Percentiles rank a stretch among this genome's conserved stretches.
These are phyloP conservation scores for Pseudopithomyces maydicus DNA, from an alignment of 2,329 filamentous ascomycete genomes.

Conservation along the genomic window DNA sequence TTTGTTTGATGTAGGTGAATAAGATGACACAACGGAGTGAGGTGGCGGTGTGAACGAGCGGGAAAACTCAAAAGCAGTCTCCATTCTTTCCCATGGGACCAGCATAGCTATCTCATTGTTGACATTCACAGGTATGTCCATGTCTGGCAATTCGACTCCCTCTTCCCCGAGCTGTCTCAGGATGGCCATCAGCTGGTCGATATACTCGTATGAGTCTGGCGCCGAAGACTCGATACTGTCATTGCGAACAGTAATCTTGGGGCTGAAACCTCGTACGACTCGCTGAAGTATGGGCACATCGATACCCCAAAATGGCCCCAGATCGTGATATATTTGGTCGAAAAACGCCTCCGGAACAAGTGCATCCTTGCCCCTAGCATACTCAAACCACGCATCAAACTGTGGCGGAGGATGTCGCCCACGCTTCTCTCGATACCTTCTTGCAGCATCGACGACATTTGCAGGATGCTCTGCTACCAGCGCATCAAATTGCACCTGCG, in stretches of 20 bases:
- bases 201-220: conserved; percentile 35
- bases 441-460: conserved; percentile 47
- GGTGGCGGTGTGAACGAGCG: conserved; percentile 28
- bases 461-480: conserved; percentile 42
- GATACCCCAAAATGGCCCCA: conserved; percentile 57
- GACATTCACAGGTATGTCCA: conserved; percentile 54
- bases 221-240: conserved; percentile 39
- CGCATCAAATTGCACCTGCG: conserved; percentile 34
- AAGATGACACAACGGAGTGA: conserved; percentile 24
- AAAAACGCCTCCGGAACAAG: conserved; percentile 57
- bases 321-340: conserved; percentile 57
- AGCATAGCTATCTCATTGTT: conserved; percentile 55
- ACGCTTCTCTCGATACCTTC: conserved; percentile 48
- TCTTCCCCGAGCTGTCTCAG: conserved; percentile 43
- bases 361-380: conserved; percentile 48
- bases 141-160: conserved; percentile 50
- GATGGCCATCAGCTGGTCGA: conserved; percentile 48
- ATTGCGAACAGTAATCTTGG: conserved; percentile 48
- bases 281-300: conserved; percentile 47
- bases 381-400: conserved; percentile 56
- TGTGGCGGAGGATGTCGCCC: conserved; percentile 56
- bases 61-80: conserved; percentile 41
- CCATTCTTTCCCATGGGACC: conserved; percentile 53
- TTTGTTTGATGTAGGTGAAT: conserved; percentile 12
- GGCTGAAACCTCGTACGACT: conserved; percentile 42